phyloP scores from a whole-genome alignment of 108 stramenopile genomes.

The Schizochytrium sp. region DNA sequence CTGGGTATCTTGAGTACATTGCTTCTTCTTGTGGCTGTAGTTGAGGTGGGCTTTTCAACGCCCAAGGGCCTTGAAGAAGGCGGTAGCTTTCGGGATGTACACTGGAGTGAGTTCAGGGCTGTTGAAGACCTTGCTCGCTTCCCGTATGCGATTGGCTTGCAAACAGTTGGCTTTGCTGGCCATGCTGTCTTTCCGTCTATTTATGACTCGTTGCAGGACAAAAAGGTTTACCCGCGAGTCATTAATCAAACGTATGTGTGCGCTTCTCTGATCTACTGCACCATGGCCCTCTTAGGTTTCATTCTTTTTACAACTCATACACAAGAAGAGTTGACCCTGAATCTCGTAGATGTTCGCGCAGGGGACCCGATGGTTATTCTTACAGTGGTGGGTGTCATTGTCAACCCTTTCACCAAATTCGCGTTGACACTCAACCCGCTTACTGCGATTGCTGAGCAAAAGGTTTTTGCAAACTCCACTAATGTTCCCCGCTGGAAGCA shows the following conservation, averaged over 20 bases:
- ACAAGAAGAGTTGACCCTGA: conserved; percentile 34
- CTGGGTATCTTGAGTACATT: conserved; percentile 31
- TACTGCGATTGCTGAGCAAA: not conserved
- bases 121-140: not conserved
- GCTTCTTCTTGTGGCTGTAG: conserved; percentile 21
- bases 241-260: conserved; percentile 16
- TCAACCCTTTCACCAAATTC: conserved; percentile 56
- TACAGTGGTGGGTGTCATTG: conserved; percentile 27
- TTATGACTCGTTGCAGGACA: conserved; percentile 45
- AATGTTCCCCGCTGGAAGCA: conserved; percentile 10
- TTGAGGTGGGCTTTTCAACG: conserved; percentile 24
- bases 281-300: conserved; percentile 41
- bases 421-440: conserved; percentile 51
- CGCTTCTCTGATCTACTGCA: not conserved
- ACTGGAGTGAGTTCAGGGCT: conserved; percentile 23
- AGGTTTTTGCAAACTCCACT: not conserved
- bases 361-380: not conserved
- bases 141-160: conserved; percentile 54
- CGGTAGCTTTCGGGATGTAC: not conserved
- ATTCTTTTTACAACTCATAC: conserved; percentile 48
- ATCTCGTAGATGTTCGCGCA: not conserved
- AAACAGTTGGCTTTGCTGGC: conserved; percentile 55
- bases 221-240: not conserved
- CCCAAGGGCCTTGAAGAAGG: not conserved
- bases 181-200: conserved; percentile 55